These are phyloP conservation scores for Solanum boliviense DNA, from an alignment of 257 asterid species.

Conservation along the genomic window DNA sequence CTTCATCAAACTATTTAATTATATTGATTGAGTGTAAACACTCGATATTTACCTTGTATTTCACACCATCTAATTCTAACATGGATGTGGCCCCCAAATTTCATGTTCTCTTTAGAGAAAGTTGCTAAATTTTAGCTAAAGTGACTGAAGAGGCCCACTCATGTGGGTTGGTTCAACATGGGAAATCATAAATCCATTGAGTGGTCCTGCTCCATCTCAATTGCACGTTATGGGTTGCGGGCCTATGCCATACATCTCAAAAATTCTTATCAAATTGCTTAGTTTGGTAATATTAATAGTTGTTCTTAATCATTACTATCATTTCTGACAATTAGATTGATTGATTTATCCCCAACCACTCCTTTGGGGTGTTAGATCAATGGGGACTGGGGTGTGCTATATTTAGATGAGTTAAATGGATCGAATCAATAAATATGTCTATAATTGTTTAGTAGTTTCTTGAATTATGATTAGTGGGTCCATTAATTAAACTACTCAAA, in stretches of 20 bases:
- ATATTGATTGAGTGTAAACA: not conserved
- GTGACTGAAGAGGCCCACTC: not conserved
- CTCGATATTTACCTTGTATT: not conserved
- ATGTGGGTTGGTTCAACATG: not conserved
- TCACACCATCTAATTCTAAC: not conserved
- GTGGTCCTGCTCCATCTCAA: not conserved
- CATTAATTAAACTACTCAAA: not conserved
- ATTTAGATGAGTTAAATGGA: not conserved
- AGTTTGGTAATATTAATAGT: not conserved
- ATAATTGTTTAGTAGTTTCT: not conserved
- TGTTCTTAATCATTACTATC: not conserved
- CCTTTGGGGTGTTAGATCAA: not conserved
- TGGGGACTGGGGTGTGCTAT: not conserved
- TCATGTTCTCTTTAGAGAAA: not conserved
- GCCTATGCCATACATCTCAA: not conserved
- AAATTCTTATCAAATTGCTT: not conserved
- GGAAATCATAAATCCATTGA: not conserved
- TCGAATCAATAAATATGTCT: not conserved
- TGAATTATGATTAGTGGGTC: not conserved
- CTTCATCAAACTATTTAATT: not conserved
- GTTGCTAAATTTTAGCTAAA: not conserved
- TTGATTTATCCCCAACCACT: not conserved
- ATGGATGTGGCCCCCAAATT: not conserved
- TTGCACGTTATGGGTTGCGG: slow-evolving; percentile 1
- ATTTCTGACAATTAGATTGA: not conserved